Base-by-base conservation (phyloP, 805 yeast genomes). In the Jamesozyma piceae region DNA sequence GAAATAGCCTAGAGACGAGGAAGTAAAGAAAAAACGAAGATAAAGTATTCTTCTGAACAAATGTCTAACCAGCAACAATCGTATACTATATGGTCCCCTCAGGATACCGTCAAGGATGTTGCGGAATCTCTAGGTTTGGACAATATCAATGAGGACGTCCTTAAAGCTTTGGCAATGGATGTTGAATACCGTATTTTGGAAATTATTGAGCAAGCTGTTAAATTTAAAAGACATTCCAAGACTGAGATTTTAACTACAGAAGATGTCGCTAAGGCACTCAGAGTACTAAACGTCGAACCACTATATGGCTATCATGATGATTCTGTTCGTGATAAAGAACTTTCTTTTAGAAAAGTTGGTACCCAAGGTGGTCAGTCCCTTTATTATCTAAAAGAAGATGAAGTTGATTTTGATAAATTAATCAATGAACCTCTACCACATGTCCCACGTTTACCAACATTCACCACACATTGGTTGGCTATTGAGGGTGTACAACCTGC, bases 401-500 rank as follows among this genome's bases (percentile, higher is more conserved):
- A 89, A 57, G 80, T 90, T 28, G 97, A 92, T 60, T 85, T 92
- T 57, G 98, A 94, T 59, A 85, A 85, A 55, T 69, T 94, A 43
- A 84, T 92, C 51, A 90, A 92, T 59, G 90, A 83, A 59, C 97
- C 96, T 27, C 68, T 92, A 46, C 99, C 99, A 5, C 86, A 82
- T 54, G 95, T 94, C 2, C 98, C 99, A 4, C 74, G 97, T 45
- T 80, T 82, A 46, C 81, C 95, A 2, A 81, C 95, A 0, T 89
- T 85, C 62, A 88, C 97, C 0, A 95, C 97, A 5, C 95, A 84
- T 60, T 90, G 98, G 97, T 71, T 94, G 27, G 97, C 98, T 0
- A 85, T 92, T 42, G 99, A 92, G 64, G 99, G 99, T 44, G 95
- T 92, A 8, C 99, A 92, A 59, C 98, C 99, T 1, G 81, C 92